Conservation (phyloP, 2,329 filamentous ascomycete species). For the Alternaria tenuissima region DNA sequence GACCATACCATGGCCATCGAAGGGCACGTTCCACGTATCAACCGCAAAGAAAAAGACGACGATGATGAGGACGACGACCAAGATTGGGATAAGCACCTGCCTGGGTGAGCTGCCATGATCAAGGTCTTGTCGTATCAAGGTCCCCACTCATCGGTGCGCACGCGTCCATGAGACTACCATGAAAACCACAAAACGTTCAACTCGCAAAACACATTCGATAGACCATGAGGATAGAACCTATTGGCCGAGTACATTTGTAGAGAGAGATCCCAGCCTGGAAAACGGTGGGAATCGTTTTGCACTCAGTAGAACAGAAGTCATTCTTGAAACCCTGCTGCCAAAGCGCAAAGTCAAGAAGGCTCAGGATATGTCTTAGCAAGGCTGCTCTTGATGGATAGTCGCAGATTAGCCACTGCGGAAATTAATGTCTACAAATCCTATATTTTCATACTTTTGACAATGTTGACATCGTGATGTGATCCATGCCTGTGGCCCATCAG, state of each 20-base stretch:
- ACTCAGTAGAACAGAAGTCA: not conserved
- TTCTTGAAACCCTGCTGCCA: not conserved
- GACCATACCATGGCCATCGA: constrained; percentile 50
- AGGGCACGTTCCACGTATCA: constrained; percentile 45
- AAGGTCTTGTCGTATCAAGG: not conserved
- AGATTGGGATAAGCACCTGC: constrained; percentile 48
- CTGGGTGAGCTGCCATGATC: constrained; percentile 24
- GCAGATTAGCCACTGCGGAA: not conserved
- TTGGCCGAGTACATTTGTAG: not conserved
- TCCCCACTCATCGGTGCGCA: not conserved
- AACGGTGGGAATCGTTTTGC: not conserved
- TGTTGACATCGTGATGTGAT: not conserved
- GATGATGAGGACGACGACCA: constrained; percentile 35
- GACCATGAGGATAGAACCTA: not conserved
- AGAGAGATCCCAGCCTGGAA: not conserved
- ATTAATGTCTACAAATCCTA: not conserved
- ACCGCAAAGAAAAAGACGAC: constrained; percentile 25
- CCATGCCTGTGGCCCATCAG: constrained; percentile 9
- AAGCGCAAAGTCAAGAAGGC: not conserved
- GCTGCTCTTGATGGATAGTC: not conserved
- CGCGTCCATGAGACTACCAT: not conserved
- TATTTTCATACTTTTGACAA: not conserved
- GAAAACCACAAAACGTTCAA: not conserved
- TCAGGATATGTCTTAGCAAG: not conserved
- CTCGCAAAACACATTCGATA: not conserved